Conservation (phyloP, 2,329 filamentous ascomycete species). For the Fusarium goolgardi region DNA sequence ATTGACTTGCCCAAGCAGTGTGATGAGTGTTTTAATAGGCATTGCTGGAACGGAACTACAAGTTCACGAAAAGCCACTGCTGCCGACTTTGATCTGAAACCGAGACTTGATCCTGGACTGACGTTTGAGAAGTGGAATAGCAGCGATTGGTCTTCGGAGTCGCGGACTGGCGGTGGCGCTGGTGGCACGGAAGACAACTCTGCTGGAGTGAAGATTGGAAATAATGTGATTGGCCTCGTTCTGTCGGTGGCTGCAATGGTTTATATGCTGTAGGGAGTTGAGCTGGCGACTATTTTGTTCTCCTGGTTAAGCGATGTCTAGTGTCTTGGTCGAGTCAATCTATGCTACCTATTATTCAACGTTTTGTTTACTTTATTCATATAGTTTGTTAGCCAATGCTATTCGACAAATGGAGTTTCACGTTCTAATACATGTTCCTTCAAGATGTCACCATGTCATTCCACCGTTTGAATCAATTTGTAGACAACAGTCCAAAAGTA, state of each 20-base stretch:
- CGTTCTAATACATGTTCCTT: too few relatives aligned
- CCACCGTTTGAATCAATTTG: too few relatives aligned
- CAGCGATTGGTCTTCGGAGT: constrained; percentile 23
- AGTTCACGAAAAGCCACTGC: constrained; percentile 21
- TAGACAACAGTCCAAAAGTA: too few relatives aligned
- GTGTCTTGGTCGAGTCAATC: neutral
- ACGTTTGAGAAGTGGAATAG: constrained; percentile 44
- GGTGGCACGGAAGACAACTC: neutral
- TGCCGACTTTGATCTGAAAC: constrained; percentile 33
- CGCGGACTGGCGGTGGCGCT: neutral
- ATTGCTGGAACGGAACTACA: constrained; percentile 45
- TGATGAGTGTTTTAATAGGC: constrained; percentile 42
- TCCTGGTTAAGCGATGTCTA: neutral
- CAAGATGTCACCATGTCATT: too few relatives aligned
- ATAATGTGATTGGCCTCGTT: neutral
- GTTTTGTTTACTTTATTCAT: too few relatives aligned
- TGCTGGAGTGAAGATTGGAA: neutral
- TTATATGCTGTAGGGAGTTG: neutral
- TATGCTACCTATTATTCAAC: too few relatives aligned
- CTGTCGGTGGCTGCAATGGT: neutral
- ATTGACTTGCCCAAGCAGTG: constrained; percentile 42
- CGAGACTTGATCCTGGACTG: constrained; percentile 38
- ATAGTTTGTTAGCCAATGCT: too few relatives aligned
- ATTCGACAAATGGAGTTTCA: too few relatives aligned
- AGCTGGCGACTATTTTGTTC: neutral